Base-by-base conservation (phyloP, 805 yeast species). In the Yarrowia bubula region DNA sequence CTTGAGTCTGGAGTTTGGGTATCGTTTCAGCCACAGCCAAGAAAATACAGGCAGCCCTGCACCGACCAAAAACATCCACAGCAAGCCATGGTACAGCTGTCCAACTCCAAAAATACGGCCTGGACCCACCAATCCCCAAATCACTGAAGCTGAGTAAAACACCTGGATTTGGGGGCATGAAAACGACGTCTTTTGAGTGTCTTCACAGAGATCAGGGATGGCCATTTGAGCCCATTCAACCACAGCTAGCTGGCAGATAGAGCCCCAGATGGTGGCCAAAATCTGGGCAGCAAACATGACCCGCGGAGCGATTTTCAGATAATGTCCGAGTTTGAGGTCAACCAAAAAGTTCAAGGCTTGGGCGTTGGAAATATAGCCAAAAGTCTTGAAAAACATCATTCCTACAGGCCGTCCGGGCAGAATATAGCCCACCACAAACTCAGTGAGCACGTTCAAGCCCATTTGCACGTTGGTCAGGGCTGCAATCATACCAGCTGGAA, bases 111-210 rank as follows among this genome's bases (percentile, higher is more conserved):
- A 86, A 50, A 84, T 83, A 68, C 84, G 80, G 41, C 80, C 78
- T 1, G 91, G 89, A 3, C 90, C 90, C 69, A 87, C 80, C 6
- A 78, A 71, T 63, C 89, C 90, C 90, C 90, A 87, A 57, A 84
- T 73, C 22, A 86, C 79, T 0, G 88, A 81, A 1, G 89, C 83
- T 41, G 81, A 78, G 74, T 77, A 85, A 71, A 82, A 84, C 9
- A 81, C 79, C 47, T 75, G 74, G 14, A 78, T 78, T 28, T 73
- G 72, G 2, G 83, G 82, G 70, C 86, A 83, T 0, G 81, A 78
- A 71, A 84, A 84, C 57, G 77, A 77, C 61, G 80, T 77, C 4
- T 70, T 67, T 67, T 84, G 86, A 31, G 71, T 63, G 10, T 76
- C 66, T 0, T 72, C 67, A 72, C 90, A 86, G 17, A 83, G 68